Percentiles rank a stretch among this genome's conserved stretches.
Conservation (phyloP, 768 basidiomycete genomes). For the Crepidotus variabilis region DNA sequence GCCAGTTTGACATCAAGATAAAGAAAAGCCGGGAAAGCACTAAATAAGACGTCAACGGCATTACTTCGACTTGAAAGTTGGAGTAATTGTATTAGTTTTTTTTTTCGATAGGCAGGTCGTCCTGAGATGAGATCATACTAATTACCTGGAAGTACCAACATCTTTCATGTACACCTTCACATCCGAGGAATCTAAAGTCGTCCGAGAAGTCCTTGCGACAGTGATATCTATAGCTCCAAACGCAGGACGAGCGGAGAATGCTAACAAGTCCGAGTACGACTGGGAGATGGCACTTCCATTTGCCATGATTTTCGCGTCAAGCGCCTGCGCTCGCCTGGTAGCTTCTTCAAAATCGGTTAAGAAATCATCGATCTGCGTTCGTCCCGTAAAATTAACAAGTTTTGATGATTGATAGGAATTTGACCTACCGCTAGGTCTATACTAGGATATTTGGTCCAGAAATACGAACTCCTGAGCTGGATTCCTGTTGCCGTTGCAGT, state of each 20-base stretch:
- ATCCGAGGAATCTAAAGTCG: conserved; percentile 34
- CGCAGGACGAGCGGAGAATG: conserved; percentile 38
- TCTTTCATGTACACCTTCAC: conserved; percentile 44
- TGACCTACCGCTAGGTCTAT: conserved; percentile 27
- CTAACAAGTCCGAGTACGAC: conserved; percentile 36
- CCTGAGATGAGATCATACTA: too few relatives aligned
- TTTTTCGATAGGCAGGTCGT: too few relatives aligned
- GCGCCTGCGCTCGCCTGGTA: conserved; percentile 24
- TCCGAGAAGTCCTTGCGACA: conserved; percentile 22
- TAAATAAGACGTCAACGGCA: conserved; percentile 42
- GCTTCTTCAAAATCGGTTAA: conserved; percentile 35
- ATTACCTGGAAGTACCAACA: conserved; percentile 33
- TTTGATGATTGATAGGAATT: conserved; percentile 1
- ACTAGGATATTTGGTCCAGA: conserved; percentile 28
- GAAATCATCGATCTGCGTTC: conserved; percentile 35
- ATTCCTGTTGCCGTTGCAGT: conserved; percentile 20
- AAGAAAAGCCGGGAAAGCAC: conserved; percentile 38
- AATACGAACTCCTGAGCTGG: conserved; percentile 32
- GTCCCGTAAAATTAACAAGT: not conserved
- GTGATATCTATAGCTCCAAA: conserved; percentile 29
- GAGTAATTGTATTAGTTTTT: too few relatives aligned
- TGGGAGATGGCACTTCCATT: conserved; percentile 32
- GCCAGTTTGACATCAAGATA: conserved; percentile 38
- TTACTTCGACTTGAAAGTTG: conserved; percentile 26
- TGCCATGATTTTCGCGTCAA: conserved; percentile 32